phyloP scores from a whole-genome alignment of 352 stramenopile genomes.

The Globisporangium camurandrum region DNA sequence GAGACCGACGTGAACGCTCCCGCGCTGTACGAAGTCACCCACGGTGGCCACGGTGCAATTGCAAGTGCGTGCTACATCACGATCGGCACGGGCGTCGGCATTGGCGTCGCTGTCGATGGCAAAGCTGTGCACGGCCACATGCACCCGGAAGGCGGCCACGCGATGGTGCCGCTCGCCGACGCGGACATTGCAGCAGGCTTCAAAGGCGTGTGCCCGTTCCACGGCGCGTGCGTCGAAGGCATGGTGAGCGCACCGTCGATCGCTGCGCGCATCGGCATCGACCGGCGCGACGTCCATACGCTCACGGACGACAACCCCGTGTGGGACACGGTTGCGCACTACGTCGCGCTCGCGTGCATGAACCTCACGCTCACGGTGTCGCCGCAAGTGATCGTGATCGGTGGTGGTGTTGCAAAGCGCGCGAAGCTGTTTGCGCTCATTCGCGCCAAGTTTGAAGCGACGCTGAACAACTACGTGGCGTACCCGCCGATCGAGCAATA shows the following conservation, averaged over 20 bases:
- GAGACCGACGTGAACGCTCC: slow-evolving; percentile 98
- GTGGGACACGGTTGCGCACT: slow-evolving; percentile 93
- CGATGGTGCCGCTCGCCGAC: slow-evolving; percentile 55
- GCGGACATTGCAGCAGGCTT: slow-evolving; percentile 76
- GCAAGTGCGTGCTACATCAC: slow-evolving; percentile 92
- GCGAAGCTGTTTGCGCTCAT: slow-evolving; percentile 77
- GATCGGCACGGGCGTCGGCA: slow-evolving; percentile 93
- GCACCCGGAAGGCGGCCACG: slow-evolving; percentile 92
- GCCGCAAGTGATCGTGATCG: slow-evolving; percentile 93
- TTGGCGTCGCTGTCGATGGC: slow-evolving; percentile 91
- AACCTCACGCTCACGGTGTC: slow-evolving; percentile 91
- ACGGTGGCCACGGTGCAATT: slow-evolving; percentile 72
- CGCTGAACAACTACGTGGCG: slow-evolving; percentile 73
- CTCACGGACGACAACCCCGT: slow-evolving; percentile 85
- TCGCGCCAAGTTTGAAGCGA: slow-evolving; percentile 69
- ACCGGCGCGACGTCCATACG: slow-evolving; percentile 54
- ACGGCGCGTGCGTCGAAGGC: slow-evolving; percentile 90
- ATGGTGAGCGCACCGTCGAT: slow-evolving; percentile 89
- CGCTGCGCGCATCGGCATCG: slow-evolving; percentile 75
- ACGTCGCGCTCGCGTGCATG: slow-evolving; percentile 92
- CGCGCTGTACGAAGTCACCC: slow-evolving; percentile 89
- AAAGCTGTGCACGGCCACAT: slow-evolving; percentile 91
- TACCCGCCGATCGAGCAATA: slow-evolving; percentile 67
- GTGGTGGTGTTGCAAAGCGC: slow-evolving; percentile 92
- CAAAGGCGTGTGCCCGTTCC: slow-evolving; percentile 84